Conservation (phyloP, 768 basidiomycete species). For the Russula sp. region DNA sequence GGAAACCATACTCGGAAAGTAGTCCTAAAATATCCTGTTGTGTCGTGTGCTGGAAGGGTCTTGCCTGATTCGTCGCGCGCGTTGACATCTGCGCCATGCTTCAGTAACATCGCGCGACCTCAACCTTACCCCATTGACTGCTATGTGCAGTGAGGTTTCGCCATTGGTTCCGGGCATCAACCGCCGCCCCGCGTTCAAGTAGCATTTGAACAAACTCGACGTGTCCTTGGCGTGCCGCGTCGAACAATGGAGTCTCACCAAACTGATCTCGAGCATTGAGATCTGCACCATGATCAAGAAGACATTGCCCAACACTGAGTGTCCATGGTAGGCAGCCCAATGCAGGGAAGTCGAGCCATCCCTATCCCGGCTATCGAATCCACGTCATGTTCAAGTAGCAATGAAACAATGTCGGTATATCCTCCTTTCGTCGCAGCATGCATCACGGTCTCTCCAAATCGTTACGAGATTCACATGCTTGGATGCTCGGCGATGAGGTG, state of each 20-base stretch:
- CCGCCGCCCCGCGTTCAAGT: background rate
- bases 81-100: background rate
- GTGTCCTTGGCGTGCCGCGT: background rate
- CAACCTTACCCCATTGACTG: fast-evolving
- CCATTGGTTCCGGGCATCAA: background rate
- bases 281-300: background rate
- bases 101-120: background rate
- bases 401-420: background rate
- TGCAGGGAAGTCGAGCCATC: background rate
- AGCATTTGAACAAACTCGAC: background rate
- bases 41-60: background rate
- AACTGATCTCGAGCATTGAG: background rate
- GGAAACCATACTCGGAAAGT: background rate
- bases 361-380: background rate
- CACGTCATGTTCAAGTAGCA: background rate
- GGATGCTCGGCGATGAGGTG: background rate
- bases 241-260: background rate
- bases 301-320: background rate
- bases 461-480: background rate
- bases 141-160: background rate
- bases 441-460: background rate
- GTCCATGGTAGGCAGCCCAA: background rate
- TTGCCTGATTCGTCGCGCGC: background rate
- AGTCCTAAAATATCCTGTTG: background rate
- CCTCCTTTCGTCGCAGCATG: background rate